Base-by-base conservation (phyloP, 2,329 filamentous ascomycete genomes). In the Dendrostoma leiphaemia region DNA sequence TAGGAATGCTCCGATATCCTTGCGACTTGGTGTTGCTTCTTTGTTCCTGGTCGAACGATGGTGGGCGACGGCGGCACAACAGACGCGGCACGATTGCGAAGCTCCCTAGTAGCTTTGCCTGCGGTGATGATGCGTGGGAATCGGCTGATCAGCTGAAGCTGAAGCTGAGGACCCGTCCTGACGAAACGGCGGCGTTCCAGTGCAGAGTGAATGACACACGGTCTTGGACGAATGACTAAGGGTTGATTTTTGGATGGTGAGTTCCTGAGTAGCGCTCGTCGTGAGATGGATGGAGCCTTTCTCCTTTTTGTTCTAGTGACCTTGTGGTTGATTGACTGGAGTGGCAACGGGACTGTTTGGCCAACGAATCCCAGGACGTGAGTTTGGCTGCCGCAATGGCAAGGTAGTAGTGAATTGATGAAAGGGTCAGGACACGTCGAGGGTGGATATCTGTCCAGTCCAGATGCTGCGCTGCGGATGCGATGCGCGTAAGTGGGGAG, bases 401-500 rank as follows among this genome's bases (percentile, higher is more conserved):
- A 5, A 37, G 21, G 45, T 26, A 15, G 45, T 15, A 48, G n/a
- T 17, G 26, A 13, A 17, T 12, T 23, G 17, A 15, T 19, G 40
- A 23, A 12, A 12, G 19, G 17, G 37, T 35, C 17, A 43, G 48
- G 31, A 24, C 37, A 43, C 48, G 48, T 26, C 48, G 37, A 43
- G 19, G 29, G 38, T 48, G 46, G 34, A 28, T 48, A 10, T 21
- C 17, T 26, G 23, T 12, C 23, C 4, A 48, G 21, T 41, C n/a
- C n/a, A n/a, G n/a, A n/a, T 46, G 44, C 26, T 32, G 28, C 19
- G 17, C n/a, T 15, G 19, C 12, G 12, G 17, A 8, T 15, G 19
- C 12, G 12, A 41, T 44, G 43, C 46, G 29, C 15, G 34, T 32
- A 35, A 37, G 55, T 54, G 55, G 55, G 26, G 54, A 37, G 41